These are phyloP conservation scores for Mucor piriformis DNA, from an alignment of 371 early-diverging fungal species.

Conservation along the genomic window DNA sequence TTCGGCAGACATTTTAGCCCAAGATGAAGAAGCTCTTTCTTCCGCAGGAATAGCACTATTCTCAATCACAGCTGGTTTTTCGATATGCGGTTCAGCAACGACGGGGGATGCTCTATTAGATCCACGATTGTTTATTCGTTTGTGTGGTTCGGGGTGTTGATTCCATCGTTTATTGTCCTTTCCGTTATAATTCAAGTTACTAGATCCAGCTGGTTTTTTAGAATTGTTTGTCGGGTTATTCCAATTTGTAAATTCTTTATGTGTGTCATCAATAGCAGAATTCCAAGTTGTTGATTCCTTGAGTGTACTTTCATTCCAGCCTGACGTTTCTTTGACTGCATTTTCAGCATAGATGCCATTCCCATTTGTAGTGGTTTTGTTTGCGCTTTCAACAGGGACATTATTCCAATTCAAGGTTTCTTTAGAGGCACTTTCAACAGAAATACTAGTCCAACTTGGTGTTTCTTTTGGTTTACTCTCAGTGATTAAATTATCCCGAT, in stretches of 20 bases:
- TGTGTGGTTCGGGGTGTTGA: not conserved
- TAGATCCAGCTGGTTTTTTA: no score
- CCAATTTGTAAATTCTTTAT: no score
- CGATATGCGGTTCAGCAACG: no score
- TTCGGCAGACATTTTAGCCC: slow-evolving; percentile 3
- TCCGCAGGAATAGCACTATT: slow-evolving; percentile 3
- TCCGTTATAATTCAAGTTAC: no score
- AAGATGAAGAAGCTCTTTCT: slow-evolving; percentile 13
- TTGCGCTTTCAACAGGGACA: not conserved
- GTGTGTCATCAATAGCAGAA: not conserved
- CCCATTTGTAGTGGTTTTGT: not conserved
- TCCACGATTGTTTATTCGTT: not conserved
- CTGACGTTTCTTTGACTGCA: no score
- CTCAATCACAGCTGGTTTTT: no score
- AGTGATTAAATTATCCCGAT: not conserved
- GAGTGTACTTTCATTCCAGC: no score
- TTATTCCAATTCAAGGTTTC: not conserved
- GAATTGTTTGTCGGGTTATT: no score
- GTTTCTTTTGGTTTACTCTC: not conserved
- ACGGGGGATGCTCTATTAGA: no score
- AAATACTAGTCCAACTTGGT: not conserved
- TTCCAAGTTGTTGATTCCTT: no score
- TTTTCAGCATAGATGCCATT: not conserved
- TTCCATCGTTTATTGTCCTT: no score
- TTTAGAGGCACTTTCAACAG: not conserved